A percentile compares a stretch with the other conserved stretches of the same genome.
Conservation (phyloP, 129 eudicot genomes). For the Pittosporum tobira region DNA sequence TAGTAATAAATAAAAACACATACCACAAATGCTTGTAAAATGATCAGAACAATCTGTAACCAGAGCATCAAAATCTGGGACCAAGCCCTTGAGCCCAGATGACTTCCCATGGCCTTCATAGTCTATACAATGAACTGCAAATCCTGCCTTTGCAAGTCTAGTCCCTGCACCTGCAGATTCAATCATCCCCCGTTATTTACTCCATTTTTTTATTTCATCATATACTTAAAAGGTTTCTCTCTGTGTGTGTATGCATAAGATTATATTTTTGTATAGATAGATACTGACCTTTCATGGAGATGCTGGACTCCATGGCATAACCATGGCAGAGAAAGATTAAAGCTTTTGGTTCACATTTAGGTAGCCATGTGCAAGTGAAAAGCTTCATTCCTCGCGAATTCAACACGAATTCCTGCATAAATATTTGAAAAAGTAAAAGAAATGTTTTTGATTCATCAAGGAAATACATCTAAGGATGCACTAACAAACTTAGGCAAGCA, state of each 20-base stretch:
- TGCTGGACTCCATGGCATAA: conserved; percentile 86
- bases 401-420: conserved; percentile 28
- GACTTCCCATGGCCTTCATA: conserved; percentile 86
- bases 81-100: conserved; percentile 51
- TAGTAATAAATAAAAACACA: conserved; percentile 1
- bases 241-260: no score
- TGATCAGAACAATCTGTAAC: conserved; percentile 54
- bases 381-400: conserved; percentile 37
- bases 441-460: not conserved
- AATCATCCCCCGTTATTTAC: not conserved
- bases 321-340: conserved; percentile 88
- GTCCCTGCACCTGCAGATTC: conserved; percentile 40
- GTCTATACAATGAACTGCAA: conserved; percentile 69
- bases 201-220: no score
- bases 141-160: conserved; percentile 64
- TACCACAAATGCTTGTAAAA: conserved; percentile 60
- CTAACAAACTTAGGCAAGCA: not conserved
- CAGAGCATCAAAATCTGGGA: conserved; percentile 54
- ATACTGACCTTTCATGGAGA: conserved; percentile 67
- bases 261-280: not conserved
- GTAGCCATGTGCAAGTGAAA: conserved; percentile 50
- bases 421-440: not conserved
- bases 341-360: conserved; percentile 50
- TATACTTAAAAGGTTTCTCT: no score
- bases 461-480: not conserved